Conservation (phyloP, 2,329 filamentous ascomycete genomes). For the Trichoderma citrinoviride region DNA sequence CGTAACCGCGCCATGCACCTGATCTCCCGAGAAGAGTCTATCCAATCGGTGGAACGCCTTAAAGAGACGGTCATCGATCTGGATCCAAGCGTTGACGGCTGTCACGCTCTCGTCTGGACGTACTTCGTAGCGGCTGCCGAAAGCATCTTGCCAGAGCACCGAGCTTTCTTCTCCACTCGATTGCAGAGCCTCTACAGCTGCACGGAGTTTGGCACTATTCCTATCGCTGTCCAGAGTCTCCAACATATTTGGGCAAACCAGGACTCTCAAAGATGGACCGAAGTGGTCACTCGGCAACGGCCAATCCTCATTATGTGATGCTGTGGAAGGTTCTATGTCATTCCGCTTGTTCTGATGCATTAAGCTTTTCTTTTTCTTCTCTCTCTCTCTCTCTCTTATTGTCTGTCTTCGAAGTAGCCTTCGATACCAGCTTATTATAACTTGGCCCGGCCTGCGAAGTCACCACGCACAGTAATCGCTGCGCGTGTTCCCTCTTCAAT, state of each 20-base stretch:
- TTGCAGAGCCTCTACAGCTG: slow-evolving; percentile 16
- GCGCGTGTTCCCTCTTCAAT: slow-evolving; percentile 15
- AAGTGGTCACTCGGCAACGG: slow-evolving; percentile 15
- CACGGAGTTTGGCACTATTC: slow-evolving; percentile 14
- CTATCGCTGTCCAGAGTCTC: slow-evolving; percentile 10
- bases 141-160: slow-evolving; percentile 1
- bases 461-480: slow-evolving; percentile 5
- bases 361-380: background rate
- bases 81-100: slow-evolving; percentile 8
- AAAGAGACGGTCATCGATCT: slow-evolving; percentile 8
- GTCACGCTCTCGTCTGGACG: slow-evolving; percentile 12
- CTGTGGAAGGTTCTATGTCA: background rate
- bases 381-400: background rate
- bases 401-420: background rate
- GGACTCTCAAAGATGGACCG: slow-evolving; percentile 11
- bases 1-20: slow-evolving; percentile 13
- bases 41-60: slow-evolving; percentile 7
- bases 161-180: slow-evolving; percentile 8
- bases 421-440: background rate
- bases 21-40: slow-evolving; percentile 3
- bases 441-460: slow-evolving; percentile 1
- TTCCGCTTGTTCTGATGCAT: background rate
- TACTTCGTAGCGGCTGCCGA: slow-evolving; percentile 14
- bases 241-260: slow-evolving; percentile 12
- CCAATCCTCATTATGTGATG: slow-evolving; percentile 11